phyloP scores from a whole-genome alignment of 1,284 basidiomycete species.

The Ustilago curta region DNA sequence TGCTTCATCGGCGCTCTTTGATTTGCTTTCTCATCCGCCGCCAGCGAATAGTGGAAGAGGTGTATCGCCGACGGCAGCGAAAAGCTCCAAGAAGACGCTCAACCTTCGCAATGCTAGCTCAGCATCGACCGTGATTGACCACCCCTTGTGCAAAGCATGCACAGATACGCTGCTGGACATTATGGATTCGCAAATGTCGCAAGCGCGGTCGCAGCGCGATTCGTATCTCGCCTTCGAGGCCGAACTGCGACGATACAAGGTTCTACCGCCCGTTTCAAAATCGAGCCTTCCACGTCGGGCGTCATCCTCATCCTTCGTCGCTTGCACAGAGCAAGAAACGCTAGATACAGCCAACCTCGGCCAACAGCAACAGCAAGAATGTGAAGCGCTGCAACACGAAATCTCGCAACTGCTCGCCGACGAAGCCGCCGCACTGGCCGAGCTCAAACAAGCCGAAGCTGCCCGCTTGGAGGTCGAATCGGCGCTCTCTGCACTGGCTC shows the following conservation, averaged over 20 bases:
- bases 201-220: conserved; percentile 89
- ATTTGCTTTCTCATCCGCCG: conserved; percentile 39
- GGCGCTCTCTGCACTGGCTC: conserved; percentile 79
- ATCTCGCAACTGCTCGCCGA: conserved; percentile 45
- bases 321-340: conserved; percentile 9
- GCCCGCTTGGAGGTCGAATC: conserved; percentile 74
- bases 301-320: conserved; percentile 11
- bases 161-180: conserved; percentile 82
- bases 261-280: conserved; percentile 20
- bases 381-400: conserved; percentile 21
- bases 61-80: conserved; percentile 9
- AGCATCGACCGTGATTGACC: conserved; percentile 75
- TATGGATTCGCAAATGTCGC: conserved; percentile 85
- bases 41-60: not conserved
- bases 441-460: conserved; percentile 57
- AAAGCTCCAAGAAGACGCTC: conserved; percentile 18
- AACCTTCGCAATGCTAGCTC: conserved; percentile 2
- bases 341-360: conserved; percentile 13
- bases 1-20: conserved; percentile 41
- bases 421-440: conserved; percentile 25
- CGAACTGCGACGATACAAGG: conserved; percentile 50
- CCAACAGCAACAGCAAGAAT: conserved; percentile 14
- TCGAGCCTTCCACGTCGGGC: conserved; percentile 10
- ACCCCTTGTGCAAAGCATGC: conserved; percentile 95
- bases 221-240: conserved; percentile 73